Conservation (phyloP, 805 yeast species). For the Cyberlindnera bimundalis region DNA sequence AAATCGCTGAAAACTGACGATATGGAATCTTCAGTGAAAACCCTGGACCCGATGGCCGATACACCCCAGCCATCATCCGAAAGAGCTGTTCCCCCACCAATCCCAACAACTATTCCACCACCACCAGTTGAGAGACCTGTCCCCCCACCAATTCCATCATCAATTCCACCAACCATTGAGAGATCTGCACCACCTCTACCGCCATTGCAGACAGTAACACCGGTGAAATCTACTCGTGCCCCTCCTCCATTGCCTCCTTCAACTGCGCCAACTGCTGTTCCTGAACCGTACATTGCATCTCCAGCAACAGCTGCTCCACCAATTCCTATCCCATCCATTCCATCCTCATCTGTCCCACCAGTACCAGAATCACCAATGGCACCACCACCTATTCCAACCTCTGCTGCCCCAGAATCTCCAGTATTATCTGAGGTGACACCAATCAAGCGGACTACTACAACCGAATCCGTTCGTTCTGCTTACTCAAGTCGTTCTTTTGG, state of each 20-base stretch:
- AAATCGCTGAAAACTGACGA: slow-evolving; percentile 22
- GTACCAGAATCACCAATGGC: slow-evolving; percentile 1
- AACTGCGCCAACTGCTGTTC: not conserved
- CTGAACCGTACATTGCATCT: not conserved
- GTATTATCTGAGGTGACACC: slow-evolving; percentile 6
- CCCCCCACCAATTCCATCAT: slow-evolving; percentile 12
- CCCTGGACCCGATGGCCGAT: slow-evolving; percentile 8
- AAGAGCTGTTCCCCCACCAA: slow-evolving; percentile 13
- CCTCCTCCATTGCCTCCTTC: slow-evolving; percentile 7
- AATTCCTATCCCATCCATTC: slow-evolving; percentile 15
- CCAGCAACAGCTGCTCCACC: slow-evolving; percentile 1
- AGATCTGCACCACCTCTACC: not conserved
- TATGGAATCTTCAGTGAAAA: slow-evolving; percentile 6
- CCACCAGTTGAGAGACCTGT: slow-evolving; percentile 16
- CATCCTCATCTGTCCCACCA: slow-evolving; percentile 27
- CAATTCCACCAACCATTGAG: slow-evolving; percentile 9
- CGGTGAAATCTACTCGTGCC: not conserved
- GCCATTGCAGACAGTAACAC: not conserved
- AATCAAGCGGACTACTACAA: slow-evolving; percentile 7
- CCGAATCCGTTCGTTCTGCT: slow-evolving; percentile 6
- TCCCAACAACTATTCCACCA: slow-evolving; percentile 17
- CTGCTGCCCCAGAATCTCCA: slow-evolving; percentile 9
- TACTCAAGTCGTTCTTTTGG: slow-evolving; percentile 5
- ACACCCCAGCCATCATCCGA: not conserved
- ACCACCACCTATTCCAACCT: slow-evolving; percentile 15